Evolutionary conservation across 2,329 filamentous ascomycete genomes (phyloP).

Genomic region (Cladophialophora immunda): DNA sequence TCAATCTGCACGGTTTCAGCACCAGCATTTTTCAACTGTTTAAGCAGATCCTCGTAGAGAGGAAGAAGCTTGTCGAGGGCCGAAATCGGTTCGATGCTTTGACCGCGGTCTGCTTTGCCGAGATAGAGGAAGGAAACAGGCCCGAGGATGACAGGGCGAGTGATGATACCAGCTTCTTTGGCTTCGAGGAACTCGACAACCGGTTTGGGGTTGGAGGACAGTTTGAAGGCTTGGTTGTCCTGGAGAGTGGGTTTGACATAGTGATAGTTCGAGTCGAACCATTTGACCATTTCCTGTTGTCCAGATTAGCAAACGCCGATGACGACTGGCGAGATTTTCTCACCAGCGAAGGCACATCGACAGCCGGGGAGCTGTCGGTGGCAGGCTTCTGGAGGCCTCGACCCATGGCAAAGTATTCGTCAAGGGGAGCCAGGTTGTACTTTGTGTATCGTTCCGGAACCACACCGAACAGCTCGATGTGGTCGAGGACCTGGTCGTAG

Average conservation of each 20-base stretch:
- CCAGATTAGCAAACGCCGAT: constrained; percentile 20
- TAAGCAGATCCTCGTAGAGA: constrained; percentile 90
- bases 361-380: constrained; percentile 55
- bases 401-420: constrained; percentile 99
- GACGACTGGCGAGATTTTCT: constrained; percentile 41
- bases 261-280: constrained; percentile 99
- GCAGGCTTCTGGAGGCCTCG: constrained; percentile 94
- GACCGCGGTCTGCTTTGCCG: constrained; percentile 96
- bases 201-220: constrained; percentile 87
- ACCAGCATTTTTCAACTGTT: constrained; percentile 93
- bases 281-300: constrained; percentile 95
- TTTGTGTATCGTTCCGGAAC: constrained; percentile 93
- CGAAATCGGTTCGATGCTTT: constrained; percentile 90
- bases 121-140: constrained; percentile 98
- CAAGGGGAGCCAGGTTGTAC: constrained; percentile 84
- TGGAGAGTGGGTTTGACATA: constrained; percentile 99
- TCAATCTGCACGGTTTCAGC: constrained; percentile 98
- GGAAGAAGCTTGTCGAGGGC: constrained; percentile 93
- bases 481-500: constrained; percentile 97
- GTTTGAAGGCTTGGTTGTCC: constrained; percentile 95
- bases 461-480: constrained; percentile 97
- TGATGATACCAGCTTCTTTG: constrained; percentile 93
- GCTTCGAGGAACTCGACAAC: constrained; percentile 94
- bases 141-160: constrained; percentile 92
- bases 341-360: constrained; percentile 88